Evolutionary conservation across 2,329 filamentous ascomycete genomes (phyloP).

Genomic region (Helminthosporium solani): DNA sequence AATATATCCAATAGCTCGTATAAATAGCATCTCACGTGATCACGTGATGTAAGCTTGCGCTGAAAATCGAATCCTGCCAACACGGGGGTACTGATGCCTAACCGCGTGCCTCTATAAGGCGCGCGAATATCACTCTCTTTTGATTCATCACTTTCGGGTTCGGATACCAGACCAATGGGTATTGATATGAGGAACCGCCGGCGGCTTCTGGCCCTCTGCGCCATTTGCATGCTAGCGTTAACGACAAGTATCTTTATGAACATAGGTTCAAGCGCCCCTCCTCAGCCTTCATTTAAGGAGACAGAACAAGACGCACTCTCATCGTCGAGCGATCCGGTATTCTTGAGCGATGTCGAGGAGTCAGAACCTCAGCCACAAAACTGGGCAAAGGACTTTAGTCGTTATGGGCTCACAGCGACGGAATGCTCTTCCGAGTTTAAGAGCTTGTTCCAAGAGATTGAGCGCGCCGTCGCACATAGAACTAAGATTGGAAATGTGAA

Average conservation of each 20-base stretch:
- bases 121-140: too few species aligned
- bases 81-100: too few species aligned
- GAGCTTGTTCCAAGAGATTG: conserved; percentile 24
- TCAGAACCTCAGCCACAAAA: neutral
- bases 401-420: conserved; percentile 14
- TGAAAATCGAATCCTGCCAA: too few species aligned
- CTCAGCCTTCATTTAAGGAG: neutral
- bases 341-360: neutral
- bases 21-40: too few species aligned
- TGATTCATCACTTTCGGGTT: too few species aligned
- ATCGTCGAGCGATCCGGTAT: neutral
- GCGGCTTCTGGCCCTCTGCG: neutral
- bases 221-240: neutral
- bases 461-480: conserved; percentile 16
- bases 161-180: too few species aligned
- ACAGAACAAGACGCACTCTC: neutral
- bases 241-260: conserved; percentile 1
- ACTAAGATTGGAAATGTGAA: conserved; percentile 16
- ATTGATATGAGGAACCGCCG: neutral
- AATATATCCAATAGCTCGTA: too few species aligned
- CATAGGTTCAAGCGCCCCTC: neutral
- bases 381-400: neutral
- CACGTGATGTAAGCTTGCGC: too few species aligned
- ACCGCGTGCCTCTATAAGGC: too few species aligned
- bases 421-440: conserved; percentile 26